Evolutionary conservation across 805 yeast species (phyloP).

Genomic region (Lachancea thermotolerans): DNA sequence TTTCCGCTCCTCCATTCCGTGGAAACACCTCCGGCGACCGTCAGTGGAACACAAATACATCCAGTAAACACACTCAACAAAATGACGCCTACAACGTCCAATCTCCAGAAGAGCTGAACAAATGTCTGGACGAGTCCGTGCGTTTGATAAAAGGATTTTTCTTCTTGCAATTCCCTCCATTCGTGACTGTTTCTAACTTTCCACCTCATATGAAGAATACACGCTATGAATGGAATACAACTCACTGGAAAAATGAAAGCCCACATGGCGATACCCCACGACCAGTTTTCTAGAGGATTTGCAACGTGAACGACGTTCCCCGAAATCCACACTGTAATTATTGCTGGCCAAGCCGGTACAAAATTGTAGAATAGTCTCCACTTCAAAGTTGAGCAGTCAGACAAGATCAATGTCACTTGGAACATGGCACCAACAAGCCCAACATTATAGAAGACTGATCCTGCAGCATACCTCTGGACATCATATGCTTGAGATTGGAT

Average conservation of each 20-base stretch:
- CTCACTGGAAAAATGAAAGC: conserved; percentile 66
- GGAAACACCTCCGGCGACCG: conserved; percentile 61
- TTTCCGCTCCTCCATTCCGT: conserved; percentile 54
- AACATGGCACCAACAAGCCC: conserved; percentile 63
- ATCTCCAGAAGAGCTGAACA: conserved; percentile 47
- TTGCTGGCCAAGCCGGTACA: conserved; percentile 62
- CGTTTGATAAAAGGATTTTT: conserved; percentile 34
- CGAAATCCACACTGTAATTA: conserved; percentile 71
- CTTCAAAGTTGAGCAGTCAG: conserved; percentile 61
- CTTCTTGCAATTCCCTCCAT: conserved; percentile 37
- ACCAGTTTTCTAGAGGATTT: conserved; percentile 38
- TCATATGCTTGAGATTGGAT: conserved; percentile 50
- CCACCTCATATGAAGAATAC: conserved; percentile 49
- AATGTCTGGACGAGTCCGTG: conserved; percentile 32
- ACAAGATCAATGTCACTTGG: conserved; percentile 48
- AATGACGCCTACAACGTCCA: conserved; percentile 58
- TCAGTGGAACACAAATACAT: conserved; percentile 51
- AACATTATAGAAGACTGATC: conserved; percentile 40
- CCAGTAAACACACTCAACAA: conserved; percentile 52
- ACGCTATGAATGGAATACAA: conserved; percentile 48
- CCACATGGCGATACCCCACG: conserved; percentile 78
- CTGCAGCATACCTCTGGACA: conserved; percentile 48
- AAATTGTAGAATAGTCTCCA: conserved; percentile 65
- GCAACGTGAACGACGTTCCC: conserved; percentile 46
- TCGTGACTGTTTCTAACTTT: conserved; percentile 48